These are phyloP conservation scores for Phytophthora citricola DNA, from an alignment of 352 stramenopile species.

Conservation along the genomic window DNA sequence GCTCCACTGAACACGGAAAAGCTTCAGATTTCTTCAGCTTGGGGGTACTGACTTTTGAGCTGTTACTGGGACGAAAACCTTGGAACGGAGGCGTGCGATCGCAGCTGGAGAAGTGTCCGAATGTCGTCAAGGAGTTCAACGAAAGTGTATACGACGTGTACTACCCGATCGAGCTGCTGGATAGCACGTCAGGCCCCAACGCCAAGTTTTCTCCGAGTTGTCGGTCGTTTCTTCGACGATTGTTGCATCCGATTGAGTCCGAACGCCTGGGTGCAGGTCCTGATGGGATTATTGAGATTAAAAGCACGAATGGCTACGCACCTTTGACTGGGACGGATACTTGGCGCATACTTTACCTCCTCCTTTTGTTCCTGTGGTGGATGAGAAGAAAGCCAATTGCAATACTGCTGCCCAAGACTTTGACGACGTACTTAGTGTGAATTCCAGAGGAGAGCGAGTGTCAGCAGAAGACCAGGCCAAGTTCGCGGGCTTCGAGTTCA, in stretches of 20 bases:
- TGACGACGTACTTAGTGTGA: conserved; percentile 66
- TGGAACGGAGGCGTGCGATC: conserved; percentile 45
- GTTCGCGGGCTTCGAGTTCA: conserved; percentile 70
- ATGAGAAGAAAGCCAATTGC: conserved; percentile 70
- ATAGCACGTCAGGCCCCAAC: conserved; percentile 20
- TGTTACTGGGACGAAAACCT: conserved; percentile 55
- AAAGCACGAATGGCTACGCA: conserved; percentile 61
- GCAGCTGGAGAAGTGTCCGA: conserved; percentile 41
- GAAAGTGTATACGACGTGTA: conserved; percentile 45
- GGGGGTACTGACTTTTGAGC: conserved; percentile 61
- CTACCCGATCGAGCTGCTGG: conserved; percentile 61
- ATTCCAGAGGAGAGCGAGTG: conserved; percentile 39
- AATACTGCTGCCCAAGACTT: conserved; percentile 69
- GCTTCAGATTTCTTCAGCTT: conserved; percentile 72
- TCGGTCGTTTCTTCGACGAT: conserved; percentile 51
- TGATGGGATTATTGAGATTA: conserved; percentile 47
- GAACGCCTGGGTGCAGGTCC: conserved; percentile 43
- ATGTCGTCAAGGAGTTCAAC: conserved; percentile 35
- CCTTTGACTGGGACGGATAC: conserved; percentile 68
- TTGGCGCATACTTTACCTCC: conserved; percentile 36
- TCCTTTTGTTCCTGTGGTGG: conserved; percentile 59
- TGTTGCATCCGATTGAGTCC: conserved; percentile 59
- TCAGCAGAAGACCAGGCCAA: conserved; percentile 53
- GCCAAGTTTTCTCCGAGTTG: conserved; percentile 37
- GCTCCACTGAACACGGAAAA: conserved; percentile 58